Percentiles rank a stretch among this genome's conserved stretches.
phyloP scores from a whole-genome alignment of 2,329 filamentous ascomycete species.

The Alternaria panax region DNA sequence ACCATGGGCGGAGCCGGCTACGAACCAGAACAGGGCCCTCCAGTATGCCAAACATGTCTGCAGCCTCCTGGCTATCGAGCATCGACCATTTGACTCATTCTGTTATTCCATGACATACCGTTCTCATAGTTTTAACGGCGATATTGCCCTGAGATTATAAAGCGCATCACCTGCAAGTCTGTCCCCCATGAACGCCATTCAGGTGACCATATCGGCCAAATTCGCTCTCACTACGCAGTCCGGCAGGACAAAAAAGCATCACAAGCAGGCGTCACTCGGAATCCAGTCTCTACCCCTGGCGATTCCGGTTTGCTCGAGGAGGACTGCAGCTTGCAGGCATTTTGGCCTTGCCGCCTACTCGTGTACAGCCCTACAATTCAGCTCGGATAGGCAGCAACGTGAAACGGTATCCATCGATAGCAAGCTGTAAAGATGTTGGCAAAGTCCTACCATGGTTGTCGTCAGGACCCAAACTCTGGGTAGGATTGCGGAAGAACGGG shows the following conservation, averaged over 20 bases:
- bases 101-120: not conserved
- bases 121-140: not conserved
- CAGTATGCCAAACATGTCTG: not conserved
- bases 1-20: not conserved
- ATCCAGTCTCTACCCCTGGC: not conserved
- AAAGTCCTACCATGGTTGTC: not conserved
- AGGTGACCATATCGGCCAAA: constrained; percentile 12
- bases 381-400: not conserved
- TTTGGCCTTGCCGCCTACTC: constrained; percentile 1
- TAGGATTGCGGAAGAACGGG: constrained; percentile 21
- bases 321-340: constrained; percentile 1
- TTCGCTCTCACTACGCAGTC: constrained; percentile 6
- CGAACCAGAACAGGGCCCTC: not conserved
- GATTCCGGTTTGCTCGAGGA: not conserved
- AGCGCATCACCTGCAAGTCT: constrained; percentile 14
- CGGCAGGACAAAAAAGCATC: constrained; percentile 13
- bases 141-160: not conserved
- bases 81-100: not conserved
- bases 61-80: not conserved
- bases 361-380: constrained; percentile 3
- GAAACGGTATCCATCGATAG: not conserved
- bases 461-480: constrained; percentile 6
- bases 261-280: constrained; percentile 30
- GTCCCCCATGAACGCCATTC: constrained; percentile 15
- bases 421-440: not conserved